Conservation (phyloP, 2,329 filamentous ascomycete genomes). For the Fusarium sambucinum region DNA sequence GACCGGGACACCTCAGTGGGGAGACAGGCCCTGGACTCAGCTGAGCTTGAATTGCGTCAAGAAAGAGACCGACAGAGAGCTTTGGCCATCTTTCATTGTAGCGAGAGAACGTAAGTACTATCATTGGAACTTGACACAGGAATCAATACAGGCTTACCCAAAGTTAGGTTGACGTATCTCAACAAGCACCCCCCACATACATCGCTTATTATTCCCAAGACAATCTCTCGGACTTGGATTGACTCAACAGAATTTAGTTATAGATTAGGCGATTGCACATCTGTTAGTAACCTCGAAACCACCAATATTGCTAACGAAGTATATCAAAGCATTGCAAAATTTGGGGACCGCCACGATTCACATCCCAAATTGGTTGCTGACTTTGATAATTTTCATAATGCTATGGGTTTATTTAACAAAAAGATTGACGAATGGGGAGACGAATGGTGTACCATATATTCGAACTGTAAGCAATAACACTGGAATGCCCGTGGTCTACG, state of each 20-base stretch:
- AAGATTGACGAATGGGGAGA: not conserved
- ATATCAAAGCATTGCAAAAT: not conserved
- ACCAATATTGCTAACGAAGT: fast-evolving
- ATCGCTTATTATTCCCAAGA: fast-evolving
- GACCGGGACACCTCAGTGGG: fast-evolving
- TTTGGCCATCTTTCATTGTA: not conserved
- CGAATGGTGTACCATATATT: not conserved
- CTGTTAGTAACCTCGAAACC: not conserved
- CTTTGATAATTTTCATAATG: fast-evolving
- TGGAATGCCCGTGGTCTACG: fast-evolving
- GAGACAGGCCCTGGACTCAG: fast-evolving
- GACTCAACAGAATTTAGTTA: not conserved
- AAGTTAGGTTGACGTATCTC: not conserved
- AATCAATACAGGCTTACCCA: not conserved
- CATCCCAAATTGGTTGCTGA: fast-evolving
- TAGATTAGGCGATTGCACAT: not conserved
- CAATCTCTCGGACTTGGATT: not conserved
- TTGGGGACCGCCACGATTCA: fast-evolving
- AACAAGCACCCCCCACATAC: not conserved
- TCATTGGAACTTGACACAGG: no score
- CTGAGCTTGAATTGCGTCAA: not conserved
- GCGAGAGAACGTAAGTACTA: not conserved
- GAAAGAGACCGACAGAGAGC: not conserved
- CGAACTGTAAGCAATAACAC: not conserved
- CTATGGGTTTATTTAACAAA: not conserved